A percentile compares a stretch with the other conserved stretches of the same genome.
These are phyloP conservation scores for Plasmodium gallinaceum DNA, from an alignment of 169 alveolate species.

Conservation along the genomic window DNA sequence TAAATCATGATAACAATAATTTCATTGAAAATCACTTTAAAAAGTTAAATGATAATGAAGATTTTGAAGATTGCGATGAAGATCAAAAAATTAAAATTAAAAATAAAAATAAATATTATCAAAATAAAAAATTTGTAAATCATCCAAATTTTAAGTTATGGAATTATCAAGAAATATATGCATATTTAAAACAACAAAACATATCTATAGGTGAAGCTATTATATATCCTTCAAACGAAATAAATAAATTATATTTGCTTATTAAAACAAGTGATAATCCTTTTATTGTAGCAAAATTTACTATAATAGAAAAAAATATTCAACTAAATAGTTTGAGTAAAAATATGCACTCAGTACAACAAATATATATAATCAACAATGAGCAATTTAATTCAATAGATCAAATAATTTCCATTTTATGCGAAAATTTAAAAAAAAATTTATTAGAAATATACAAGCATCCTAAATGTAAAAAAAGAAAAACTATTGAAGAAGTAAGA, in stretches of 20 bases:
- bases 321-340: constrained; percentile 83
- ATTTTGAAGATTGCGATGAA: constrained; percentile 44
- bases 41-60: constrained; percentile 68
- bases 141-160: constrained; percentile 71
- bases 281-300: constrained; percentile 82
- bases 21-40: constrained; percentile 53
- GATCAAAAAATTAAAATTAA: constrained; percentile 41
- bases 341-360: constrained; percentile 79
- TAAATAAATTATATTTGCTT: constrained; percentile 82
- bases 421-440: constrained; percentile 86
- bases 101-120: constrained; percentile 70
- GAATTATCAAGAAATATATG: constrained; percentile 33
- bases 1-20: constrained; percentile 32
- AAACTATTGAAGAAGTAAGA: constrained; percentile 80
- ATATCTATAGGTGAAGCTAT: constrained; percentile 86
- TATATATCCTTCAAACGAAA: constrained; percentile 84
- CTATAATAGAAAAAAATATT: constrained; percentile 80
- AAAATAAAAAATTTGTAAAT: constrained; percentile 32
- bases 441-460: constrained; percentile 86
- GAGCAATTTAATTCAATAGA: constrained; percentile 81
- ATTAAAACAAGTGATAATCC: constrained; percentile 87
- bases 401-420: constrained; percentile 84
- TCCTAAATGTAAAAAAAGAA: constrained; percentile 82
- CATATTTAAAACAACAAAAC: constrained; percentile 60
- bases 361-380: constrained; percentile 47